Base-by-base conservation (phyloP, 305 asterid species). In the Fraxinus albicans region DNA sequence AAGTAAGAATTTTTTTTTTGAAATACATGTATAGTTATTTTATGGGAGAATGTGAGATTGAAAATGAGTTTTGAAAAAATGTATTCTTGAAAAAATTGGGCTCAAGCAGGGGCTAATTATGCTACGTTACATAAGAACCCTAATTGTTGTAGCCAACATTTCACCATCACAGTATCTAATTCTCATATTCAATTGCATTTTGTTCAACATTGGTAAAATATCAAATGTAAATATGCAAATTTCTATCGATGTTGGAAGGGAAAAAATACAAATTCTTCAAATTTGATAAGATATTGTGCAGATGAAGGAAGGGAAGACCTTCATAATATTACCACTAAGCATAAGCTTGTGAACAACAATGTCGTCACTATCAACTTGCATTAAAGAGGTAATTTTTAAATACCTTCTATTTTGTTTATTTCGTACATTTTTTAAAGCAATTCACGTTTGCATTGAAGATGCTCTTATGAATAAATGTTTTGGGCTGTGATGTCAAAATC, bases 311-410 rank as follows among this genome's bases (percentile, higher is more conserved):
- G 36, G 42, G 58, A 38, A 75, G 81, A 93, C 98, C 98, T 95
- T 94, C 75, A 95, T 98, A 65, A 94, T 84, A 88, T 95, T 94
- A 17, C 99, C 99, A 79, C 99, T 93, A 63, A 95, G 95, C 98
- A 95, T 94, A 6, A 35, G 38, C 38, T 35, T 35, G 38, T 5
- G 38, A 35, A 35, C 38, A 35, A 1, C 38, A 4, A 35, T 31
- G 34, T 31, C 34, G 3, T 31, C 34, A 31, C 34, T 31, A 31
- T 31, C 34, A 31, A 31, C 34, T 31, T 31, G 34, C 34, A 31
- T 31, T 31, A 31, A 31, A 31, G 34, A 31, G 3, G 34, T 2
- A 31, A 2, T 31, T 31, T 31, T 31, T 31, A 35, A 35, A 35
- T 35, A 34, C 36, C 38, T 35, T 5, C 42, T 36, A 36, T 36